These are phyloP conservation scores for Hymenotorrendiella dingleyae DNA, from an alignment of 2,329 filamentous ascomycete genomes.

Conservation along the genomic window DNA sequence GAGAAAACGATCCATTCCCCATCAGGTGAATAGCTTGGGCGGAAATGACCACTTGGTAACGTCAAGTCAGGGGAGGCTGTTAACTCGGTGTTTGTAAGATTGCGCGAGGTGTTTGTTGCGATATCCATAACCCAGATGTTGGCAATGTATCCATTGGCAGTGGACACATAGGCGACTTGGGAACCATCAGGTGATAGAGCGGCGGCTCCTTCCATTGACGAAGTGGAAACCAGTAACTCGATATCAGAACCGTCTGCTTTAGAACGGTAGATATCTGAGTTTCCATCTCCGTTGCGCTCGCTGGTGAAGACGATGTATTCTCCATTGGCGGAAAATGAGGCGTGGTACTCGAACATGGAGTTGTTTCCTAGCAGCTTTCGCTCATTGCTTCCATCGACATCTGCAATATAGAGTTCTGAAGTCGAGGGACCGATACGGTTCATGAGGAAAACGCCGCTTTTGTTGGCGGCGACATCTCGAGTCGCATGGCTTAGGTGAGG, in stretches of 20 bases:
- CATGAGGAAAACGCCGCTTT: conserved; percentile 26
- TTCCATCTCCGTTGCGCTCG: conserved; percentile 35
- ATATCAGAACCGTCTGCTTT: conserved; percentile 32
- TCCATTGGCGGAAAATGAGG: neutral
- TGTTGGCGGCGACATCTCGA: no score
- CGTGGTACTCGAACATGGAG: conserved; percentile 35
- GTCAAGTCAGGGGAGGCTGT: conserved; percentile 26
- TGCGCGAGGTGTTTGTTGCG: conserved; percentile 27
- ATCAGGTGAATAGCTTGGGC: neutral
- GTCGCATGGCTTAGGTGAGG: no score
- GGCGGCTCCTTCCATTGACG: conserved; percentile 34
- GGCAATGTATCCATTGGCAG: conserved; percentile 31
- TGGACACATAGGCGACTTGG: conserved; percentile 36
- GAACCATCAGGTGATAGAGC: conserved; percentile 35
- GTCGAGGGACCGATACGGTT: conserved; percentile 34
- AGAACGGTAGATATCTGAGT: conserved; percentile 37
- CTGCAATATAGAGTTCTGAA: conserved; percentile 28
- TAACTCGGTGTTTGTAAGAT: conserved; percentile 34
- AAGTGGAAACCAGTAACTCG: conserved; percentile 30
- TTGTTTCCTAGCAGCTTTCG: conserved; percentile 30
- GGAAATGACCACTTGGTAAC: no score
- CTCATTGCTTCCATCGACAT: conserved; percentile 36
- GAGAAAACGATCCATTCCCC: conserved; percentile 25
- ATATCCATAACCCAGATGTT: conserved; percentile 38
- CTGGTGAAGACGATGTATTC: conserved; percentile 31